A percentile compares a stretch with the other conserved stretches of the same genome.
Conservation (phyloP, 1,284 basidiomycete species). For the Fomitopsis pinicola region DNA sequence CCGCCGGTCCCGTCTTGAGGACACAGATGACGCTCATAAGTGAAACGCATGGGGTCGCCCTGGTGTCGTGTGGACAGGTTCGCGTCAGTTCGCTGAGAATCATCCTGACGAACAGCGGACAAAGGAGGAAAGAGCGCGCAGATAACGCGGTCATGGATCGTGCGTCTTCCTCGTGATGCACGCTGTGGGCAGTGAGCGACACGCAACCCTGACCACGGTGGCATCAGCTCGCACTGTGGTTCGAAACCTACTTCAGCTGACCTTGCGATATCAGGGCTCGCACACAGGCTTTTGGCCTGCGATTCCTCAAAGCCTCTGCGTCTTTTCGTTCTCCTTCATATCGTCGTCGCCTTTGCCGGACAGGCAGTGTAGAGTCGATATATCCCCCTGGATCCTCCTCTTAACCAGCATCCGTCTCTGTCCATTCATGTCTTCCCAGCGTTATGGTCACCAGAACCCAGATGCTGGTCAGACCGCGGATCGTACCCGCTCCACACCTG, state of each 20-base stretch:
- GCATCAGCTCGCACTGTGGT: not conserved
- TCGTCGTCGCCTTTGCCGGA: not conserved
- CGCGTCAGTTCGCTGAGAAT: not conserved
- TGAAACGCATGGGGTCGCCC: not conserved
- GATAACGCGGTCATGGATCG: not conserved
- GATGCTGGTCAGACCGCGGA: not conserved
- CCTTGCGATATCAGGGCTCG: not conserved
- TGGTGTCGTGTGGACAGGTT: not conserved
- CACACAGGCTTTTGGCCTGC: not conserved
- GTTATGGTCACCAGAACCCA: not conserved
- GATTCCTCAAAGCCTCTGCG: not conserved
- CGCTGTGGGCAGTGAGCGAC: not conserved
- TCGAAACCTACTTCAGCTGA: not conserved
- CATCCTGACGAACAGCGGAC: not conserved
- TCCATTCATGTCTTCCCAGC: not conserved
- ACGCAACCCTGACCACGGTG: not conserved
- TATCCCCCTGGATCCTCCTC: not conserved
- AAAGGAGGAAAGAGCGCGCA: not conserved
- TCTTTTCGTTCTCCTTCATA: not conserved
- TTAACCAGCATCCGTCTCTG: not conserved
- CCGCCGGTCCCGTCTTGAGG: too few relatives aligned
- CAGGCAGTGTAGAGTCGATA: not conserved
- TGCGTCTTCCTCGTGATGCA: not conserved
- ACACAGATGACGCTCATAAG: too few relatives aligned
- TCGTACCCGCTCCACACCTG: not conserved